Evolutionary conservation across 2,329 filamentous ascomycete species (phyloP).

Genomic region (Thielaviopsis punctulata): DNA sequence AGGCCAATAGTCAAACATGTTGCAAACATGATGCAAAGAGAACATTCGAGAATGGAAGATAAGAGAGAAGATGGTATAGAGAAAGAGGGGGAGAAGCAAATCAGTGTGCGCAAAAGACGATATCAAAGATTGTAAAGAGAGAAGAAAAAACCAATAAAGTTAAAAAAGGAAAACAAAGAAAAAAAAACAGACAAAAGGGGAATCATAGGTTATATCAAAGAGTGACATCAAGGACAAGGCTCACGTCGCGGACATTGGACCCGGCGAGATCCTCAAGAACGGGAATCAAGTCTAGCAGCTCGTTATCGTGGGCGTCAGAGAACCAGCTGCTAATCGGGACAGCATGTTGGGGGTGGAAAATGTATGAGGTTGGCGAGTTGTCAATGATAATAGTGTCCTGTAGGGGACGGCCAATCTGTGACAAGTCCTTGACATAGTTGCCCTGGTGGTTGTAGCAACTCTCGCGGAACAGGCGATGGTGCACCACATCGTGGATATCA

Average conservation of each 20-base stretch:
- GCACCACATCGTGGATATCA: conserved; percentile 91
- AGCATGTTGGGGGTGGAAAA: conserved; percentile 97
- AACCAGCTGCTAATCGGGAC: conserved; percentile 99
- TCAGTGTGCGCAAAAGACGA: neutral
- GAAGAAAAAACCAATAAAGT: conserved; percentile 13
- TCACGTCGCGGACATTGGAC: conserved; percentile 81
- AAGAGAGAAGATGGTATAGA: neutral
- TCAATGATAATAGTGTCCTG: conserved; percentile 99
- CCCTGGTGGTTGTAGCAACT: conserved; percentile 99
- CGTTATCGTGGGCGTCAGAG: conserved; percentile 97
- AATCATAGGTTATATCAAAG: conserved; percentile 30
- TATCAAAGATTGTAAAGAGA: conserved; percentile 12
- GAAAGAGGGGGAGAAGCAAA: conserved; percentile 16
- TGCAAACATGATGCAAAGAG: conserved; percentile 11
- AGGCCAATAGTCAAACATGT: conserved; percentile 4
- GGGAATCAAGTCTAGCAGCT: conserved; percentile 89
- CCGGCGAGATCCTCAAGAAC: conserved; percentile 93
- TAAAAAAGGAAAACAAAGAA: neutral
- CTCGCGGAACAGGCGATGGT: conserved; percentile 90
- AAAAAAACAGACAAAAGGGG: conserved; percentile 17
- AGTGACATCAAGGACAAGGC: conserved; percentile 87
- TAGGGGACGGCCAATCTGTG: conserved; percentile 86
- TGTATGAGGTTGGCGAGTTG: conserved; percentile 97
- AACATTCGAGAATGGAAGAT: neutral
- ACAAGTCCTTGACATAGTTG: conserved; percentile 98